These are phyloP conservation scores for Wallacemonas sp. DNA, from an alignment of 208 protist species.

Conservation along the genomic window DNA sequence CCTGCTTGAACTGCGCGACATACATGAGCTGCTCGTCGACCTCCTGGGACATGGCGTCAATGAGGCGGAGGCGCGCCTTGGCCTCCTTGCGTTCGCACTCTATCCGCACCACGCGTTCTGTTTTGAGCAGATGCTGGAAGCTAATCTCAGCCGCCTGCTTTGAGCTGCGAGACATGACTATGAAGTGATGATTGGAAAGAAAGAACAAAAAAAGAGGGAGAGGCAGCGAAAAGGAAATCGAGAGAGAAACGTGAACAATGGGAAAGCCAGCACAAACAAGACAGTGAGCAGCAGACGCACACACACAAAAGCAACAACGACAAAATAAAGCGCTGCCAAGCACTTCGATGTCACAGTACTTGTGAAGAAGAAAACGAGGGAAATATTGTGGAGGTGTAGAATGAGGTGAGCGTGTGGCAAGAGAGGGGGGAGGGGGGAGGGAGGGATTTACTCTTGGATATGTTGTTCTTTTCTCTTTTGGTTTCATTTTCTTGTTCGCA, in stretches of 20 bases:
- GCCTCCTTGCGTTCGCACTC: slow-evolving; percentile 78
- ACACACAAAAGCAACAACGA: background rate
- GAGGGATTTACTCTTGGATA: background rate
- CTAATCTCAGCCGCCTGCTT: slow-evolving; percentile 32
- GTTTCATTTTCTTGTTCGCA: background rate
- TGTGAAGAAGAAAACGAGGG: no score
- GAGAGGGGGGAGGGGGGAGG: no score
- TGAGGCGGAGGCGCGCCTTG: slow-evolving; percentile 67
- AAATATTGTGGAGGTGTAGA: no score
- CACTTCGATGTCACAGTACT: no score
- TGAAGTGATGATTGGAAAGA: slow-evolving; percentile 24
- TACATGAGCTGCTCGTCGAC: slow-evolving; percentile 81
- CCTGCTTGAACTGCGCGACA: slow-evolving; percentile 82
- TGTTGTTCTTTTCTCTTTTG: background rate
- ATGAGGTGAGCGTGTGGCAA: no score
- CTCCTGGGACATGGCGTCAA: slow-evolving; percentile 64
- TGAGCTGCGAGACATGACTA: slow-evolving; percentile 32
- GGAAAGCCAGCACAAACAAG: background rate
- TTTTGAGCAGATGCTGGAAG: slow-evolving; percentile 65
- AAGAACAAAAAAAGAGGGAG: slow-evolving; percentile 17
- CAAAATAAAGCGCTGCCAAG: background rate
- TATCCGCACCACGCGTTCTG: slow-evolving; percentile 79
- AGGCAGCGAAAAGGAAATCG: slow-evolving; percentile 1
- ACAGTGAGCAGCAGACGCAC: no score
- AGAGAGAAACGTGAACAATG: background rate